These are phyloP conservation scores for Leccinum obscurum DNA, from an alignment of 768 basidiomycete species.

Conservation along the genomic window DNA sequence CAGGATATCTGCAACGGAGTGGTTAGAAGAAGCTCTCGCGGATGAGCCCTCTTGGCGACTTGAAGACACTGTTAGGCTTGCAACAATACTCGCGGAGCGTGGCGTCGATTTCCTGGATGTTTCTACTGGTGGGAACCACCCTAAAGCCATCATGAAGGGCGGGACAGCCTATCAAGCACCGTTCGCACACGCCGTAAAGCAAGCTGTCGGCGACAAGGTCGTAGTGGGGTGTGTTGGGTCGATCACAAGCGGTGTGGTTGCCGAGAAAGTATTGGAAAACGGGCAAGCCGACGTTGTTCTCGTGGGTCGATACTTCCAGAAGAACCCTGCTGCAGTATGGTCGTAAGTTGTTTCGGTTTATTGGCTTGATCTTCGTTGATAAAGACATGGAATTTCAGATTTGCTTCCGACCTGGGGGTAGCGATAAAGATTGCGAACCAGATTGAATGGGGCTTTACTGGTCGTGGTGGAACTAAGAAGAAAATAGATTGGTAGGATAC, in stretches of 20 bases:
- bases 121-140: conserved; percentile 60
- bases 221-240: conserved; percentile 29
- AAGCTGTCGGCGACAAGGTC: conserved; percentile 43
- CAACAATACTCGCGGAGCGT: conserved; percentile 54
- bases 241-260: conserved; percentile 40
- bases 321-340: conserved; percentile 54
- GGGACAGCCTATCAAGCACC: conserved; percentile 52
- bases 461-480: conserved; percentile 29
- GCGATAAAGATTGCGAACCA: conserved; percentile 47
- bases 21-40: conserved; percentile 59
- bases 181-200: conserved; percentile 54
- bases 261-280: conserved; percentile 44
- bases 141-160: conserved; percentile 32
- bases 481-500: conserved; percentile 17
- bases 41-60: conserved; percentile 65
- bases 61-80: conserved; percentile 66
- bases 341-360: conserved; percentile 20
- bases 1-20: conserved; percentile 80
- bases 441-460: conserved; percentile 54
- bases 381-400: conserved; percentile 19
- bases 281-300: conserved; percentile 48
- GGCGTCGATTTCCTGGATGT: conserved; percentile 80
- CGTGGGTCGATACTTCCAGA: conserved; percentile 56
- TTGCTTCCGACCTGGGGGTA: conserved; percentile 58
- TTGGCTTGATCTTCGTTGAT: background rate